Percentiles rank a stretch among this genome's conserved stretches.
Evolutionary conservation across 1,139 yeast genomes (phyloP).

Genomic region (Yamadazyma kanchanaburiensis): DNA sequence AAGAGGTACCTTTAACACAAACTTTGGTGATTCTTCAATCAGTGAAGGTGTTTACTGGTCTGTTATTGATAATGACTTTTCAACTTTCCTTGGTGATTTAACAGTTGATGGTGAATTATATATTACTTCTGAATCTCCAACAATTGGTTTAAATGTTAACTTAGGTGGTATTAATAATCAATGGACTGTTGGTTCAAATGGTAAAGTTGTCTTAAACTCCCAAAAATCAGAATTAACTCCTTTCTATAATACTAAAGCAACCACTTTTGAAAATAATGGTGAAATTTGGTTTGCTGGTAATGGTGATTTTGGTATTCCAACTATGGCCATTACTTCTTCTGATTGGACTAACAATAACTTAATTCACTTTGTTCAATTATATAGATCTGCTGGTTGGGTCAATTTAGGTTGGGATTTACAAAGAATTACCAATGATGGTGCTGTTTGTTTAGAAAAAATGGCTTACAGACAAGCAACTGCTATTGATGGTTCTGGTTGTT

Average conservation of each 20-base stretch:
- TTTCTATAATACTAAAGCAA: constrained; percentile 15
- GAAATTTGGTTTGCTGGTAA: constrained; percentile 14
- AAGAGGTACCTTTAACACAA: constrained; percentile 17
- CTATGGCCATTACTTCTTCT: constrained; percentile 13
- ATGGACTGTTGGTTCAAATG: constrained; percentile 12
- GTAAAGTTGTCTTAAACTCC: constrained; percentile 15
- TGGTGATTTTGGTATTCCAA: constrained; percentile 13
- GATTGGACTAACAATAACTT: constrained; percentile 18
- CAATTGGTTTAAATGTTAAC: constrained; percentile 15
- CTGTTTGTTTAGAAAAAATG: constrained; percentile 22
- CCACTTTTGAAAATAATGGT: constrained; percentile 12
- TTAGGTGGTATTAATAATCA: constrained; percentile 12
- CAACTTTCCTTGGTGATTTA: constrained; percentile 17
- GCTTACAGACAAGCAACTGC: constrained; percentile 19
- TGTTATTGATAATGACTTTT: constrained; percentile 26
- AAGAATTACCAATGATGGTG: constrained; percentile 19
- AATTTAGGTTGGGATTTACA: constrained; percentile 15
- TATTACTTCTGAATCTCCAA: constrained; percentile 12
- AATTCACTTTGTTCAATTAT: constrained; percentile 14
- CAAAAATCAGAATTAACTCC: constrained; percentile 16
- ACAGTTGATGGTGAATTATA: constrained; percentile 16
- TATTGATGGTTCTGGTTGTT: constrained; percentile 25
- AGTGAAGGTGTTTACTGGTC: constrained; percentile 32
- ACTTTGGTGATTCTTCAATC: constrained; percentile 23
- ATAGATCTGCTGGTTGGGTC: constrained; percentile 14